Evolutionary conservation across 345 rosid species (phyloP).

Genomic region (Rhodamnia rubescens): DNA sequence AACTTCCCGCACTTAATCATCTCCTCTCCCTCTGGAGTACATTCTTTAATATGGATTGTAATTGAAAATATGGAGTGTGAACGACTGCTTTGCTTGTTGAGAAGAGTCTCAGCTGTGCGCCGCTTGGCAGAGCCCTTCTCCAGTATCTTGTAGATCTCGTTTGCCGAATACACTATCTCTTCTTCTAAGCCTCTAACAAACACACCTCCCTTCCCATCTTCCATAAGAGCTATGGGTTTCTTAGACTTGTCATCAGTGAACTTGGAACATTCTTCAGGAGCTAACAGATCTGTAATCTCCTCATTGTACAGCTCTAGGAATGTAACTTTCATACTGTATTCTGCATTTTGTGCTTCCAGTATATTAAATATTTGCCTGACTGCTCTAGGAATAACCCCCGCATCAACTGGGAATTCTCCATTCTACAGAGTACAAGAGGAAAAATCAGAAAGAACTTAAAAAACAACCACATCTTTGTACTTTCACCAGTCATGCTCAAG

Average conservation of each 20-base stretch:
- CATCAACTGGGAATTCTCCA: constrained; percentile 92
- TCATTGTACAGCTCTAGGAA: constrained; percentile 91
- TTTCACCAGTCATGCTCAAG: background rate
- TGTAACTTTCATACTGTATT: constrained; percentile 96
- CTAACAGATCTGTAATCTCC: constrained; percentile 96
- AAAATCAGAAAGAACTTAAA: constrained; percentile 4
- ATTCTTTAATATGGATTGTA: constrained; percentile 92
- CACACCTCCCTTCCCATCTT: constrained; percentile 99
- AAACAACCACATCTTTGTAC: background rate
- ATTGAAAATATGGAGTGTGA: constrained; percentile 96
- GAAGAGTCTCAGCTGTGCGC: constrained; percentile 98
- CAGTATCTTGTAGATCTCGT: constrained; percentile 91
- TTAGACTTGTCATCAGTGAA: constrained; percentile 85
- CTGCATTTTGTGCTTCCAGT: constrained; percentile 82
- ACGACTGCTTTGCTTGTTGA: constrained; percentile 98
- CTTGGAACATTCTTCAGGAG: constrained; percentile 69
- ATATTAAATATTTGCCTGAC: constrained; percentile 87
- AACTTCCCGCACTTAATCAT: constrained; percentile 97
- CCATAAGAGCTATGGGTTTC: constrained; percentile 95
- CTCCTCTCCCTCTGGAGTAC: constrained; percentile 98
- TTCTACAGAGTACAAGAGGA: constrained; percentile 38
- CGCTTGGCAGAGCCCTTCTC: constrained; percentile 96
- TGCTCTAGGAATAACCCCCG: constrained; percentile 96
- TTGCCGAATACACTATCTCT: constrained; percentile 89
- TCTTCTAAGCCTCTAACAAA: constrained; percentile 95